phyloP scores from a whole-genome alignment of 2,329 filamentous ascomycete genomes.

The Chrysosporium keratinophilum region DNA sequence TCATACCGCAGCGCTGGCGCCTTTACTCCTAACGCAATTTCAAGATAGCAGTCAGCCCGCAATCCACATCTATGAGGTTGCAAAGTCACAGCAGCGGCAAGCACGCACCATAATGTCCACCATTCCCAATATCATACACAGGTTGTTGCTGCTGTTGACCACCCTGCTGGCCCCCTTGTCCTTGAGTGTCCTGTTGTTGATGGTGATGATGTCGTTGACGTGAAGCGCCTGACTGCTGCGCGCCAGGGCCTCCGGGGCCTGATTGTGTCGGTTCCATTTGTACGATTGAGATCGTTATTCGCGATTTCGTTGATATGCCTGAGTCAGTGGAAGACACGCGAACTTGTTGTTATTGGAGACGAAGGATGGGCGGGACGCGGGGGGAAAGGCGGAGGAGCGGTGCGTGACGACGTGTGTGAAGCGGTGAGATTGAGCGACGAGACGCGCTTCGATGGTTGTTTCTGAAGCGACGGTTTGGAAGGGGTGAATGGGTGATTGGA shows the following conservation, averaged over 20 bases:
- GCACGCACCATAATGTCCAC: conserved; percentile 64
- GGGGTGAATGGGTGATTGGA: not conserved
- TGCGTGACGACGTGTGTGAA: not conserved
- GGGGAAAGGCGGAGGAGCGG: not conserved
- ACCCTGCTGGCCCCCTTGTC: conserved; percentile 6
- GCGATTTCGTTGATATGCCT: not conserved
- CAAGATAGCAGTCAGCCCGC: not conserved
- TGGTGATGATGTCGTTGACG: conserved; percentile 11
- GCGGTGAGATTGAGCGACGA: not conserved
- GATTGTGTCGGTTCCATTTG: conserved; percentile 14
- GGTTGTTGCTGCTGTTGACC: conserved; percentile 51
- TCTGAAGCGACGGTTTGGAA: not conserved
- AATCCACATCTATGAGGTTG: not conserved
- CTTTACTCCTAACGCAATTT: conserved; percentile 30
- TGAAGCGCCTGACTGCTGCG: not conserved
- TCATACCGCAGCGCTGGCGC: conserved; percentile 56
- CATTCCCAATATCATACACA: conserved; percentile 62
- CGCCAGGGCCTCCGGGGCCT: conserved; percentile 7
- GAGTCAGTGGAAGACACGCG: not conserved
- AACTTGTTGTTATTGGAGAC: not conserved
- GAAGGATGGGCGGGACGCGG: not conserved
- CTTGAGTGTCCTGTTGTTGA: conserved; percentile 12
- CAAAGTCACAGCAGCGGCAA: not conserved
- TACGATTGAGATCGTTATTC: not conserved
- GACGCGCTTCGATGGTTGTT: not conserved